A percentile compares a stretch with the other conserved stretches of the same genome.
Evolutionary conservation across 225 moss, liverwort and hornwort genomes (phyloP).

Genomic region (Straminergon stramineum): DNA sequence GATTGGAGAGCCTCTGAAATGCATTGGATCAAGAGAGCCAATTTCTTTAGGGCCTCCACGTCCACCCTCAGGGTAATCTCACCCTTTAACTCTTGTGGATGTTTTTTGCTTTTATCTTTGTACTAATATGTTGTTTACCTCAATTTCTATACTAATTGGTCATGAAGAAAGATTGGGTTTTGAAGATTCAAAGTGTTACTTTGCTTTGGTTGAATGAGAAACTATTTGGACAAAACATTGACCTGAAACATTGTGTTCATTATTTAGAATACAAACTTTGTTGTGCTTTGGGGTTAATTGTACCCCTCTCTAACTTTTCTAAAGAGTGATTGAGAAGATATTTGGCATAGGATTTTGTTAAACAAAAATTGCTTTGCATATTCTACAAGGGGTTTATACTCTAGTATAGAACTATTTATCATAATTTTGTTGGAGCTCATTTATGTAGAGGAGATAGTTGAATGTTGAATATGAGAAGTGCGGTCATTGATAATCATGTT

Average conservation of each 20-base stretch:
- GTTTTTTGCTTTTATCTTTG: too few species aligned
- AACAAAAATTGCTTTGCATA: too few species aligned
- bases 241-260: neutral
- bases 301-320: neutral
- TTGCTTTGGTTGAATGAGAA: neutral
- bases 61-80: slow-evolving; percentile 35
- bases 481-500: neutral
- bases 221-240: neutral
- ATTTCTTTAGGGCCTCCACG: slow-evolving; percentile 44
- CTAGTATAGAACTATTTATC: neutral
- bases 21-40: slow-evolving; percentile 56
- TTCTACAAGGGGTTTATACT: neutral
- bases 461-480: neutral
- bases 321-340: neutral
- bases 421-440: neutral
- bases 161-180: neutral
- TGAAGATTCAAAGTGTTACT: neutral
- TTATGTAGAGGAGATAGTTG: neutral
- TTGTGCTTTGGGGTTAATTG: neutral
- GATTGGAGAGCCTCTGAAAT: slow-evolving; percentile 52
- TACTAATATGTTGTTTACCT: neutral
- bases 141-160: neutral
- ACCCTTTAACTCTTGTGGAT: neutral
- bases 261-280: neutral
- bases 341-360: too few species aligned